Evolutionary conservation across 1,284 basidiomycete genomes (phyloP), one percentile per base, ranked within the genome.

Genomic region (Chondrostereum purpureum): DNA sequence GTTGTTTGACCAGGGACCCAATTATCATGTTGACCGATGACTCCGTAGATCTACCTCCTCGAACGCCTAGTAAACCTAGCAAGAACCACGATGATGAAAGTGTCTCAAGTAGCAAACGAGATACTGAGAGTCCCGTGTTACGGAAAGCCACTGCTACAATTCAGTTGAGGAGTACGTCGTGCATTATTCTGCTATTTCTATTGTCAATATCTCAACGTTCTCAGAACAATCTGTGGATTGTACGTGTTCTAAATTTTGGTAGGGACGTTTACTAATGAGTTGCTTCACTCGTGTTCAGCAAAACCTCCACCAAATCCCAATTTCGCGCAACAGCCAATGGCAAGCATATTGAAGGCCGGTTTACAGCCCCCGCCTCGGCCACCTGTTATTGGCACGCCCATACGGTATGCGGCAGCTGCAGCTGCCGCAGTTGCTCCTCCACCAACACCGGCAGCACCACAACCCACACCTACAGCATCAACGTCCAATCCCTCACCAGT

Each of bases 301-400:
- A 89, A 88, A 70, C 87, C 84, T 43, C 83, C 88, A 38, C 84
- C 84, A 55, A 85, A 84, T 62, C 75, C 83, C 47, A 92, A 88
- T 59, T 90, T 92, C 63, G 70, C 75, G 5, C 81, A 83, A 52
- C 82, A 84, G 58, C 85, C 88, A 1, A 89, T 90, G 84, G 72
- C 88, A 53, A 83, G 80, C 58, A 79, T 90, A 51, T 64, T 90
- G 50, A 90, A 89, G 63, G 76, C 77, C 43, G 77, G 80, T 22
- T 62, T 85, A 24, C 70, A 59, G 40, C 71, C 55, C 14, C 54
- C 56, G 22, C 43, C 59, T 44, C 55, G 58, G 23, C 55, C 66
- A 47, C 44, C 50, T 38, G 48, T 48, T 44, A 56, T 64, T 13
- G 56, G 79, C 38, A 79, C 83, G 4, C 82, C 83, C 8, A 82